phyloP scores from a whole-genome alignment of 768 basidiomycete species.

The Naganishia randhawae region DNA sequence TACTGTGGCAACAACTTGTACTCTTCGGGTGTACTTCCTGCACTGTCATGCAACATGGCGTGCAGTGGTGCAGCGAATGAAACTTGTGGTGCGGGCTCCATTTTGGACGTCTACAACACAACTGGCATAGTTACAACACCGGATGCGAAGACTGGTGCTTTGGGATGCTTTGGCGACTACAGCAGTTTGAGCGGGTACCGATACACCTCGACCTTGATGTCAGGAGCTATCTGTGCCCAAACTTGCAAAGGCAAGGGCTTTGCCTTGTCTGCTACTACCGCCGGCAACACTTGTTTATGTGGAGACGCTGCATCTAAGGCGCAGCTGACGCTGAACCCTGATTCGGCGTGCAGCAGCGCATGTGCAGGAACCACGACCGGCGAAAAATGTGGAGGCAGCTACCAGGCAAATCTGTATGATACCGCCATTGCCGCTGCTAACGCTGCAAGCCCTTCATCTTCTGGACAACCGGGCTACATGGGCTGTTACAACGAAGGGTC shows the following conservation, averaged over 20 bases:
- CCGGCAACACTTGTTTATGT: slow-evolving; percentile 41
- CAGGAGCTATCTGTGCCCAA: slow-evolving; percentile 31
- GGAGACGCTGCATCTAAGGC: slow-evolving; percentile 31
- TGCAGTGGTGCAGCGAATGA: slow-evolving; percentile 32
- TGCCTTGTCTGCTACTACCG: slow-evolving; percentile 33
- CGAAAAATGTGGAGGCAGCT: slow-evolving; percentile 33
- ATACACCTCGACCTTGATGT: slow-evolving; percentile 31
- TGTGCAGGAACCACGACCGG: slow-evolving; percentile 33
- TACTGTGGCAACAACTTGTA: slow-evolving; percentile 35
- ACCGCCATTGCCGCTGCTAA: neutral
- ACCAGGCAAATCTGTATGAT: slow-evolving; percentile 28
- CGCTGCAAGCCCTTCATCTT: neutral
- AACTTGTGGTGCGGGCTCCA: slow-evolving; percentile 32
- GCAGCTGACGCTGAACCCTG: slow-evolving; percentile 24
- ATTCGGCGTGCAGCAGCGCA: slow-evolving; percentile 31
- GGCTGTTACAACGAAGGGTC: slow-evolving; percentile 22
- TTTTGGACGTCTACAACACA: slow-evolving; percentile 36
- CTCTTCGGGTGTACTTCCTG: slow-evolving; percentile 20
- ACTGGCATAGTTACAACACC: slow-evolving; percentile 24
- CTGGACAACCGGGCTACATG: slow-evolving; percentile 6
- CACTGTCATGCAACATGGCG: slow-evolving; percentile 22
- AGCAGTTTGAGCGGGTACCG: slow-evolving; percentile 22
- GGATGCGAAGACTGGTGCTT: slow-evolving; percentile 25
- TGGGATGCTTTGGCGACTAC: slow-evolving; percentile 5
- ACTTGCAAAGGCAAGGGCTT: slow-evolving; percentile 35